phyloP scores from a whole-genome alignment of 345 rosid species.

The Rhizophora apiculata region DNA sequence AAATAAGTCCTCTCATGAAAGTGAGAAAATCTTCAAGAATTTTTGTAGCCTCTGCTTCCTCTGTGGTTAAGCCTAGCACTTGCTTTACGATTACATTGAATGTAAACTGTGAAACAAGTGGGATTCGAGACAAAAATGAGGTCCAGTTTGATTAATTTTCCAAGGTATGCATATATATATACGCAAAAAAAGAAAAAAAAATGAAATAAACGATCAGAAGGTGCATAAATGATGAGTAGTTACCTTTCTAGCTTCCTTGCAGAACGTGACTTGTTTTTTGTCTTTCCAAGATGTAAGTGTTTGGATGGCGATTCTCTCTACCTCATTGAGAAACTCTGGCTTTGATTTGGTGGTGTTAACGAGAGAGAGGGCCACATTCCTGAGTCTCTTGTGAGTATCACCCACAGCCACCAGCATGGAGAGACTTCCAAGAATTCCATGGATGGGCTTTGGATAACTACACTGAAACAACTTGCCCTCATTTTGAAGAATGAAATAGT shows the following conservation, averaged over 20 bases:
- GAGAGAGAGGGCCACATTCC: slow-evolving; percentile 38
- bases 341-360: slow-evolving; percentile 44
- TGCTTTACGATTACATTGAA: slow-evolving; percentile 65
- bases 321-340: slow-evolving; percentile 43
- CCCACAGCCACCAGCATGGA: slow-evolving; percentile 68
- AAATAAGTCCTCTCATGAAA: slow-evolving; percentile 54
- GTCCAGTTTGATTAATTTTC: background rate
- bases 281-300: slow-evolving; percentile 41
- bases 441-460: slow-evolving; percentile 39
- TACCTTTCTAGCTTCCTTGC: slow-evolving; percentile 51
- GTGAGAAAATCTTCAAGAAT: slow-evolving; percentile 51
- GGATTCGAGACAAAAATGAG: too few relatives aligned
- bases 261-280: slow-evolving; percentile 38
- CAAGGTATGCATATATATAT: background rate
- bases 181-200: background rate
- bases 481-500: slow-evolving; percentile 26
- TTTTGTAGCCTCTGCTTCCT: slow-evolving; percentile 37
- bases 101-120: slow-evolving; percentile 39
- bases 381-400: slow-evolving; percentile 51
- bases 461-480: slow-evolving; percentile 29
- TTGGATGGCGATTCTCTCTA: slow-evolving; percentile 34
- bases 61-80: slow-evolving; percentile 49
- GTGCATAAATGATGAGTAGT: background rate
- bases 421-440: slow-evolving; percentile 50
- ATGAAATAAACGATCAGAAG: background rate